phyloP scores from a whole-genome alignment of 106 monocot species.

The Agapanthus africanus region DNA sequence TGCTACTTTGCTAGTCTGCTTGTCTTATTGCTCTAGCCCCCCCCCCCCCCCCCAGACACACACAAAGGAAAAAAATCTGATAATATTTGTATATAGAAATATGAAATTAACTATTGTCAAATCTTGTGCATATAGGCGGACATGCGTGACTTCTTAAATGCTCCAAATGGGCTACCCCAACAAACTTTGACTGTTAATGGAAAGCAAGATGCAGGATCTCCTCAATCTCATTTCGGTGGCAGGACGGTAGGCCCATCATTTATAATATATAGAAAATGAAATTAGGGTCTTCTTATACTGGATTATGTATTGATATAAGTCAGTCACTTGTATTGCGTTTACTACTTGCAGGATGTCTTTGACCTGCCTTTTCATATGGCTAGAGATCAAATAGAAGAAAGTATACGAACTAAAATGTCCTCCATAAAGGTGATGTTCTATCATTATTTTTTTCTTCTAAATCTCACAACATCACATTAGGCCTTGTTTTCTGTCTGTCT shows the following conservation, averaged over 20 bases:
- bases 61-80: no score
- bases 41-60: no score
- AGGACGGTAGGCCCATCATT: conserved; percentile 41
- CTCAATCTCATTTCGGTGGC: conserved; percentile 74
- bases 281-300: neutral
- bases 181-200: conserved; percentile 40
- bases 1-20: neutral
- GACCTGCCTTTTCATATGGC: conserved; percentile 99
- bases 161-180: conserved; percentile 49
- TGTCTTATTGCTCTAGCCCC: no score
- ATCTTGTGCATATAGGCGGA: conserved; percentile 37
- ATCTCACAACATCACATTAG: neutral
- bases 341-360: conserved; percentile 77
- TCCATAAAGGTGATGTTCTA: conserved; percentile 70
- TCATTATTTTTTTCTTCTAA: neutral
- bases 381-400: conserved; percentile 97
- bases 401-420: conserved; percentile 85
- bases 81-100: neutral
- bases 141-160: conserved; percentile 92
- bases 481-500: neutral
- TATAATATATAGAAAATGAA: neutral
- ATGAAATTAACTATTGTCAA: neutral
- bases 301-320: neutral
- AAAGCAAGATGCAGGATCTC: conserved; percentile 40
- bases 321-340: neutral